phyloP scores from a whole-genome alignment of 305 asterid species.

The Andrographis paniculata region DNA sequence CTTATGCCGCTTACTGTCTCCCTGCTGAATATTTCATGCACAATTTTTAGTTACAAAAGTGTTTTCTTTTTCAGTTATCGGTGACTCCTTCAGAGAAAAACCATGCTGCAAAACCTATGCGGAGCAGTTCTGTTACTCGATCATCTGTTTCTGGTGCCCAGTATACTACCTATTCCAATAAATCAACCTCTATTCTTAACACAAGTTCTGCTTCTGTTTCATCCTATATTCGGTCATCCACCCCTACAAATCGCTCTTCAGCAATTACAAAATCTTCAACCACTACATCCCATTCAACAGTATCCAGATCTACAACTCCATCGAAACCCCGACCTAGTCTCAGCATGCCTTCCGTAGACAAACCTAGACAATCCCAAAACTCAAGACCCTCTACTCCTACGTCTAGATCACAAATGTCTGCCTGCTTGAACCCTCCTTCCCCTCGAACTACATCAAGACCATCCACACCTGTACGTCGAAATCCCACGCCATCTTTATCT shows the following conservation, averaged over 20 bases:
- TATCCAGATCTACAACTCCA: conserved; percentile 84
- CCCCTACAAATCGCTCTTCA: conserved; percentile 76
- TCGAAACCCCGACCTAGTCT: conserved; percentile 54
- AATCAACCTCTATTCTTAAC: conserved; percentile 63
- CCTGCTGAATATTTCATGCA: background rate
- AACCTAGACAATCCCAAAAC: conserved; percentile 63
- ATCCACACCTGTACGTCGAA: conserved; percentile 90
- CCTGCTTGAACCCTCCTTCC: conserved; percentile 42
- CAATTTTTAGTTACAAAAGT: conserved; percentile 2
- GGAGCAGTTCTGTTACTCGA: conserved; percentile 83
- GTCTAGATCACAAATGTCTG: conserved; percentile 67
- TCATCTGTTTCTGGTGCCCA: conserved; percentile 73
- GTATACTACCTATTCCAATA: conserved; percentile 60
- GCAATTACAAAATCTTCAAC: conserved; percentile 72
- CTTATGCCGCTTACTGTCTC: background rate
- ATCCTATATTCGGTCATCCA: conserved; percentile 87
- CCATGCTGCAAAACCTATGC: conserved; percentile 55
- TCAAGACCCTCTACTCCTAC: conserved; percentile 98
- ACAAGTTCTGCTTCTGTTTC: conserved; percentile 96
- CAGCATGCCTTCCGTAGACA: conserved; percentile 48
- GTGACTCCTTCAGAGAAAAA: conserved; percentile 79
- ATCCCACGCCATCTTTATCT: conserved; percentile 47
- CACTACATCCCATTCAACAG: conserved; percentile 63
- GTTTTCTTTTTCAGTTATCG: conserved; percentile 55
- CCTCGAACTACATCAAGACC: conserved; percentile 70